Conservation (phyloP, 2,329 filamentous ascomycete genomes). For the Neofusicoccum parvum region DNA sequence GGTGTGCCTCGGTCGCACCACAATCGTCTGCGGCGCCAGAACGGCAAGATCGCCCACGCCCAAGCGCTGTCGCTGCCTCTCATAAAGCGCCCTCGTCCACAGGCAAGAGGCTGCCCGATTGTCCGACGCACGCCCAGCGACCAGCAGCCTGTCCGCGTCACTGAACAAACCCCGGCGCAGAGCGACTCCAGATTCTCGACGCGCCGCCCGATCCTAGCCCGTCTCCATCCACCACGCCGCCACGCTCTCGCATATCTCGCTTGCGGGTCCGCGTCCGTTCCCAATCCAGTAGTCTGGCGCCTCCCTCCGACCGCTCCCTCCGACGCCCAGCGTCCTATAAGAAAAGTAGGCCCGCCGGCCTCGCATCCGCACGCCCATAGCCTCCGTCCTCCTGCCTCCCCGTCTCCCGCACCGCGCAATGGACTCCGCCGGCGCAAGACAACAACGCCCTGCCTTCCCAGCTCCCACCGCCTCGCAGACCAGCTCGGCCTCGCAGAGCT, state of each 20-base stretch:
- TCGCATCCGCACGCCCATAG: neutral
- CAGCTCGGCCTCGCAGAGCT: conserved; percentile 43
- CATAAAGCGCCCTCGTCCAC: conserved; percentile 14
- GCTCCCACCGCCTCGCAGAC: conserved; percentile 15
- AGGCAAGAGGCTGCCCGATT: neutral
- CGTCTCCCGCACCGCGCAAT: neutral
- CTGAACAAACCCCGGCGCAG: neutral
- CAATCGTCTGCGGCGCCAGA: conserved; percentile 9
- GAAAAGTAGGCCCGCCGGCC: conserved; percentile 5
- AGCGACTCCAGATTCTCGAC: conserved; percentile 6
- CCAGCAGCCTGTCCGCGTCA: neutral
- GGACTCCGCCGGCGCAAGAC: conserved; percentile 18
- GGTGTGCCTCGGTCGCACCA: conserved; percentile 4
- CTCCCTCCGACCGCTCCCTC: conserved; percentile 2
- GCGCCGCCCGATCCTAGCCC: neutral
- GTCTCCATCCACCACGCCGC: conserved; percentile 1
- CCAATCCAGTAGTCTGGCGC: conserved; percentile 3
- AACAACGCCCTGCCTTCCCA: conserved; percentile 21
- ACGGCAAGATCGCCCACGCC: conserved; percentile 14
- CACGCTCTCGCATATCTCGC: neutral
- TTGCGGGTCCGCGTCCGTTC: conserved; percentile 17
- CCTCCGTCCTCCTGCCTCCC: neutral
- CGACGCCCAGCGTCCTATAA: conserved; percentile 2
- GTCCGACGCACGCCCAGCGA: conserved; percentile 1
- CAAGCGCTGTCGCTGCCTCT: neutral